Percentiles rank a stretch among this genome's conserved stretches.
phyloP scores from a whole-genome alignment of 2,329 filamentous ascomycete species.

The Pestalotiopsis sp. region DNA sequence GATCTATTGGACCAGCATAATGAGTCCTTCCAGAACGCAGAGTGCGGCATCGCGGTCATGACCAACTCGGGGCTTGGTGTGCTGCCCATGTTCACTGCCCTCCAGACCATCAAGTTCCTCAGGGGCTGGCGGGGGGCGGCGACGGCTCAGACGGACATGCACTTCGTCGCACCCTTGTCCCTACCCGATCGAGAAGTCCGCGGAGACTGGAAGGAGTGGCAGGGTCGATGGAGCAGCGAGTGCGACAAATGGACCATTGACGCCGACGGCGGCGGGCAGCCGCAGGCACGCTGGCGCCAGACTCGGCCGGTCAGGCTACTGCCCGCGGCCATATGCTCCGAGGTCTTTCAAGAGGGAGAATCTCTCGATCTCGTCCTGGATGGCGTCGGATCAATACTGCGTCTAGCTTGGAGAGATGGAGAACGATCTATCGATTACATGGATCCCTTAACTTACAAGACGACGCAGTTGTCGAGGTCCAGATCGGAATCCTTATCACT shows the following conservation, averaged over 20 bases:
- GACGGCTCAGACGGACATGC: neutral
- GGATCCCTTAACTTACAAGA: neutral
- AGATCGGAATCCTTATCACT: too few species aligned
- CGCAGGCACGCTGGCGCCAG: slow-evolving; percentile 2
- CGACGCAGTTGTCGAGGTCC: neutral
- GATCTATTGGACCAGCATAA: neutral
- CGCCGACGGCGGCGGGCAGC: neutral
- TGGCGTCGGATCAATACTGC: neutral
- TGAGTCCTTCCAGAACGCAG: neutral
- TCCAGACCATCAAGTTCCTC: slow-evolving; percentile 2
- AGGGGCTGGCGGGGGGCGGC: neutral
- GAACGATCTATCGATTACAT: slow-evolving; percentile 1
- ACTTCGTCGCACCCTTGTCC: neutral
- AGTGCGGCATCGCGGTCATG: slow-evolving; percentile 5
- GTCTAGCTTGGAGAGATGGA: neutral
- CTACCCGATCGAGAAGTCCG: neutral
- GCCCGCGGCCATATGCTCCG: slow-evolving; percentile 1
- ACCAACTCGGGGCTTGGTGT: neutral
- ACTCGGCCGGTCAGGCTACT: neutral
- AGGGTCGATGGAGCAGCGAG: neutral
- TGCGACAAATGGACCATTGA: slow-evolving; percentile 3
- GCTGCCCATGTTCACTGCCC: neutral
- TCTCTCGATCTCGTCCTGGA: neutral
- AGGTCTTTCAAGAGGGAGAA: neutral
- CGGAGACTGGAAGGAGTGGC: slow-evolving; percentile 3